phyloP scores from a whole-genome alignment of 345 rosid genomes.

The Rhizophora apiculata region DNA sequence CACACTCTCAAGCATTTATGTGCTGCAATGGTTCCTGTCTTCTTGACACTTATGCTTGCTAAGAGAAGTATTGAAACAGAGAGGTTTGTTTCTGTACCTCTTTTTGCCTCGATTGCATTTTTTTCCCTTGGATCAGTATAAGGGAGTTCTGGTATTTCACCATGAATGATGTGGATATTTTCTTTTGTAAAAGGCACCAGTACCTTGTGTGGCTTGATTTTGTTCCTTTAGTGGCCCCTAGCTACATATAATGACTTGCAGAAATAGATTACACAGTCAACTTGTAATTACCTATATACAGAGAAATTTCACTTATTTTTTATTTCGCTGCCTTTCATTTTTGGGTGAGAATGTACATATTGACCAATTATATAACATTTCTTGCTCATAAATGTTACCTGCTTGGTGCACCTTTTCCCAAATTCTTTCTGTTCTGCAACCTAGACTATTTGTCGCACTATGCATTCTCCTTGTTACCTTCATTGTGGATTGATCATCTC shows the following conservation, averaged over 20 bases:
- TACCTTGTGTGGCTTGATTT: no score
- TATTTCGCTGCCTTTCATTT: neutral
- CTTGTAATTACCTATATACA: no score
- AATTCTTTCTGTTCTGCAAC: neutral
- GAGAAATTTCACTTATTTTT: neutral
- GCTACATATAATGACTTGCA: no score
- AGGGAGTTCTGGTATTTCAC: neutral
- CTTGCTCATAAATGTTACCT: neutral
- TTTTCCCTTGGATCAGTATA: neutral
- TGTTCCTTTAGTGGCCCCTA: no score
- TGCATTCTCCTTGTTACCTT: neutral
- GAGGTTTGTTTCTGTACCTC: slow-evolving; percentile 38
- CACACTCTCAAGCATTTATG: slow-evolving; percentile 89
- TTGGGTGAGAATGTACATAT: neutral
- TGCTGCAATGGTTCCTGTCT: slow-evolving; percentile 92
- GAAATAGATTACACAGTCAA: no score
- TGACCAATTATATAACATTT: neutral
- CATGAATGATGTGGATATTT: neutral
- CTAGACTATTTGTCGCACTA: neutral
- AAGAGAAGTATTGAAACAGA: slow-evolving; percentile 62
- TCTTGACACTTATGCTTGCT: slow-evolving; percentile 88
- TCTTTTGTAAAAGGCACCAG: no score
- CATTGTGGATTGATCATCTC: neutral
- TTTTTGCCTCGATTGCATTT: neutral
- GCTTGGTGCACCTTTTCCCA: neutral